Evolutionary conservation across 1,284 basidiomycete species (phyloP).

Genomic region (Inonotus hispidus): DNA sequence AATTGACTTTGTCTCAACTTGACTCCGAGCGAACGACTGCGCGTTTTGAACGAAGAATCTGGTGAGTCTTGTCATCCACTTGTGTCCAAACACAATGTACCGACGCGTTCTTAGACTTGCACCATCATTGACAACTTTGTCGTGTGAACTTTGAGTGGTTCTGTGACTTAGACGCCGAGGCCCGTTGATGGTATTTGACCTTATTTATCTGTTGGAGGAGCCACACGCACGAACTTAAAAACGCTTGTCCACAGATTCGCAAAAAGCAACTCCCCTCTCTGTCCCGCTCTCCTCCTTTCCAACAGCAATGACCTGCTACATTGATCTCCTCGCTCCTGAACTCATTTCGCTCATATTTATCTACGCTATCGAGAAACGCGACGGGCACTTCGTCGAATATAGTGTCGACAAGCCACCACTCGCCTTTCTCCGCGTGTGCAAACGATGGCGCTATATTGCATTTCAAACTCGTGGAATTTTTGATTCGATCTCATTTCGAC

Average conservation of each 20-base stretch:
- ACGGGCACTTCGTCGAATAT: not conserved
- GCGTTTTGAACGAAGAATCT: no score
- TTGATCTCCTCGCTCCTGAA: slow-evolving; percentile 8
- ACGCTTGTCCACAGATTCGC: not conserved
- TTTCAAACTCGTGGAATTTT: slow-evolving; percentile 3
- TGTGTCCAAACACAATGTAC: not conserved
- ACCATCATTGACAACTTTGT: not conserved
- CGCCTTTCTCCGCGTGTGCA: slow-evolving; percentile 6
- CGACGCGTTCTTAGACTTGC: not conserved
- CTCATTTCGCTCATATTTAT: slow-evolving; percentile 4
- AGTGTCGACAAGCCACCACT: not conserved
- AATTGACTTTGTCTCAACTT: no score
- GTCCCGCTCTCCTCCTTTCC: not conserved
- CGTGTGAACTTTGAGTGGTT: not conserved
- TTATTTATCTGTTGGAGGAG: not conserved
- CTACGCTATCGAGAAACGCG: not conserved
- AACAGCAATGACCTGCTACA: not conserved
- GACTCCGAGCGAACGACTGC: no score
- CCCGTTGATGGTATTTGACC: not conserved
- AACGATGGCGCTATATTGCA: slow-evolving; percentile 1
- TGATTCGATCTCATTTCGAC: slow-evolving; percentile 4
- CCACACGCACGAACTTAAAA: not conserved
- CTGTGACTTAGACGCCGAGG: not conserved
- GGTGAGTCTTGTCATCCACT: not conserved
- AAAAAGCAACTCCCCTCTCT: not conserved